Evolutionary conservation across 2,329 filamentous ascomycete species (phyloP).

Genomic region (Stagonosporopsis rhizophila): DNA sequence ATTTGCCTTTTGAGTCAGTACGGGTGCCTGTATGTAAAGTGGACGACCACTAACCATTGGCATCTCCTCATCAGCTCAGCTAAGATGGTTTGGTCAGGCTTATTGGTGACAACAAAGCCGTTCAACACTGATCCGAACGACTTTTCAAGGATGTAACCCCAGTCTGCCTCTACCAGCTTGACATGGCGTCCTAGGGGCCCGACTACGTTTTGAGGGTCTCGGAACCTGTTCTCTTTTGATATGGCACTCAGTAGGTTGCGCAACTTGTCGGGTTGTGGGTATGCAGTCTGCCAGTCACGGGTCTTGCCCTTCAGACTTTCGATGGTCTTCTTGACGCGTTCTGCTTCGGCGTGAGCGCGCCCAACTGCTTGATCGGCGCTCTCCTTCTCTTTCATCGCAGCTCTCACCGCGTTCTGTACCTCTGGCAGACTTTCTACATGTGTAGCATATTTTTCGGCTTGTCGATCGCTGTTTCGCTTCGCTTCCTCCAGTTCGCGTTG

Average conservation of each 20-base stretch:
- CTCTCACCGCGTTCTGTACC: slow-evolving; percentile 47
- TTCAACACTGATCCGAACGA: slow-evolving; percentile 73
- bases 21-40: not conserved
- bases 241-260: slow-evolving; percentile 72
- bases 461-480: slow-evolving; percentile 58
- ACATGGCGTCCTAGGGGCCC: slow-evolving; percentile 85
- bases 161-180: slow-evolving; percentile 77
- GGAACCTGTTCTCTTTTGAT: slow-evolving; percentile 71
- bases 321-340: slow-evolving; percentile 60
- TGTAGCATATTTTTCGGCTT: slow-evolving; percentile 52
- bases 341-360: slow-evolving; percentile 57
- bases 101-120: slow-evolving; percentile 81
- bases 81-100: slow-evolving; percentile 75
- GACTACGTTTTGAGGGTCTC: slow-evolving; percentile 67
- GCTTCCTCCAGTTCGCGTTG: slow-evolving; percentile 66
- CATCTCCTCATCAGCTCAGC: slow-evolving; percentile 68
- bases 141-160: slow-evolving; percentile 83
- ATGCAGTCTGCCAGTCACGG: slow-evolving; percentile 69
- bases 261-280: slow-evolving; percentile 63
- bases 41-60: slow-evolving; percentile 53
- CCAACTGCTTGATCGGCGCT: slow-evolving; percentile 34
- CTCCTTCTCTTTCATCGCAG: slow-evolving; percentile 35
- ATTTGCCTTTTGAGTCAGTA: slow-evolving; percentile 48
- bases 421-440: slow-evolving; percentile 48
- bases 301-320: slow-evolving; percentile 61